Percentiles rank a stretch among this genome's conserved stretches.
Conservation (phyloP, 208 protist genomes). For the Endotrypanum monterogeii region DNA sequence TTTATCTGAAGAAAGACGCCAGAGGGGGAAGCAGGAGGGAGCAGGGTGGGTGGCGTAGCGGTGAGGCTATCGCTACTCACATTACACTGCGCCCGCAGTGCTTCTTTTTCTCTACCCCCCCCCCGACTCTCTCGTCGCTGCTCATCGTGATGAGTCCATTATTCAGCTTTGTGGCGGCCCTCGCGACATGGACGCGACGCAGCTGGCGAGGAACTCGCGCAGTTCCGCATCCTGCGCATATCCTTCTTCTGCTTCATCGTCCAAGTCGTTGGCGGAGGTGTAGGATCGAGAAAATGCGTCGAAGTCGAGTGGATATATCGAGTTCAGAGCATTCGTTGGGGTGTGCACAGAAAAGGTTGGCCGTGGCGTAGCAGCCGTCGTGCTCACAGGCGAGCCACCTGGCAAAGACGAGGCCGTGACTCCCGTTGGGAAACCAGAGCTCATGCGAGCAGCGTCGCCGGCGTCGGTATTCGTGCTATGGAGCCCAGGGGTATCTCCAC, state of each 20-base stretch:
- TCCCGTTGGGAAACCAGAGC: neutral
- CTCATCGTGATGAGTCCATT: neutral
- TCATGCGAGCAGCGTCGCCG: neutral
- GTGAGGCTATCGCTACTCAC: neutral
- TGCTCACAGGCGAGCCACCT: neutral
- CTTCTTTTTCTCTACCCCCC: neutral
- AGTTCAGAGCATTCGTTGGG: conserved; percentile 24
- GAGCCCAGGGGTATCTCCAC: conserved; percentile 14
- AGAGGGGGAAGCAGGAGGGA: neutral
- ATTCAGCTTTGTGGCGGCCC: conserved; percentile 16
- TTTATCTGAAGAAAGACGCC: neutral
- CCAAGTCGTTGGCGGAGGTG: conserved; percentile 17
- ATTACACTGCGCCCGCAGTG: neutral
- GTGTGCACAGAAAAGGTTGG: neutral
- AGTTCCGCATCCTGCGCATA: conserved; percentile 56
- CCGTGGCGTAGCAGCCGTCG: neutral
- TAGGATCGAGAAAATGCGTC: conserved; percentile 43
- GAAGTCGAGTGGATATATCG: conserved; percentile 71
- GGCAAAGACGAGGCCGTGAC: neutral
- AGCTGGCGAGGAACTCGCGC: conserved; percentile 64
- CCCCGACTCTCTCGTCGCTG: neutral
- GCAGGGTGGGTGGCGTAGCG: neutral
- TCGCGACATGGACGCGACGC: conserved; percentile 35
- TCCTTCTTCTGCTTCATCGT: conserved; percentile 29
- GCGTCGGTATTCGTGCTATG: neutral